A percentile compares a stretch with the other conserved stretches of the same genome.
phyloP scores from a whole-genome alignment of 2,329 filamentous ascomycete genomes.

The Boeremia exigua region DNA sequence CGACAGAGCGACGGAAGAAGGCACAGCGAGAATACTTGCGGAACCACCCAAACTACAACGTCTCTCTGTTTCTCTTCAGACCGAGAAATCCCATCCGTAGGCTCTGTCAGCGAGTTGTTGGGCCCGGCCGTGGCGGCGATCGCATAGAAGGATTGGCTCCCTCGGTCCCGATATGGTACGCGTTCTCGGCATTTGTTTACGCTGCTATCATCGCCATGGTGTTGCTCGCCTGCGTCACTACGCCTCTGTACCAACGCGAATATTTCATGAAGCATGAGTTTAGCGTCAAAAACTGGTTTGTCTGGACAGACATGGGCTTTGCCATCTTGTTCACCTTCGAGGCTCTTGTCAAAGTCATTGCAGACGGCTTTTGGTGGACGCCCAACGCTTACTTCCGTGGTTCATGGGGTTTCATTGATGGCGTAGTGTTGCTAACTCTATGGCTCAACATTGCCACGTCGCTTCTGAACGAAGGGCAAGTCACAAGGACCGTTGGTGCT shows the following conservation, averaged over 20 bases:
- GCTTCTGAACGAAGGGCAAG: slow-evolving; percentile 78
- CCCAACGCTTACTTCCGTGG: slow-evolving; percentile 97
- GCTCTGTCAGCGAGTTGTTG: slow-evolving; percentile 87
- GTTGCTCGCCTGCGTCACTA: slow-evolving; percentile 91
- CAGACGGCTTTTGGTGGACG: slow-evolving; percentile 94
- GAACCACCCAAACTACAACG: slow-evolving; percentile 90
- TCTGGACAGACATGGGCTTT: slow-evolving; percentile 91
- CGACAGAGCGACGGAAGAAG: slow-evolving; percentile 80
- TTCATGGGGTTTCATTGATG: slow-evolving; percentile 96
- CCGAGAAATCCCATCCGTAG: slow-evolving; percentile 79
- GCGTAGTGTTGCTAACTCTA: slow-evolving; percentile 85
- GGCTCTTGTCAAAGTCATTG: slow-evolving; percentile 88
- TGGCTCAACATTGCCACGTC: slow-evolving; percentile 94
- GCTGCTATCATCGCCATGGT: slow-evolving; percentile 96
- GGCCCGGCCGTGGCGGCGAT: slow-evolving; percentile 84
- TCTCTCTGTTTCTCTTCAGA: slow-evolving; percentile 84
- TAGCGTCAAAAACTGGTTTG: slow-evolving; percentile 83
- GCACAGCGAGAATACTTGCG: slow-evolving; percentile 90
- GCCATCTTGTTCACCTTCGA: slow-evolving; percentile 85
- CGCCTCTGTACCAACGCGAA: slow-evolving; percentile 89
- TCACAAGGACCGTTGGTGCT: slow-evolving; percentile 89
- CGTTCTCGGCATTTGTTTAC: slow-evolving; percentile 93
- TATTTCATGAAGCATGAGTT: slow-evolving; percentile 72
- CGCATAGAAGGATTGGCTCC: slow-evolving; percentile 90
- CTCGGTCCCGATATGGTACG: slow-evolving; percentile 88